Base-by-base conservation (phyloP, 495 filamentous ascomycete genomes). In the Haplographium delicatum region DNA sequence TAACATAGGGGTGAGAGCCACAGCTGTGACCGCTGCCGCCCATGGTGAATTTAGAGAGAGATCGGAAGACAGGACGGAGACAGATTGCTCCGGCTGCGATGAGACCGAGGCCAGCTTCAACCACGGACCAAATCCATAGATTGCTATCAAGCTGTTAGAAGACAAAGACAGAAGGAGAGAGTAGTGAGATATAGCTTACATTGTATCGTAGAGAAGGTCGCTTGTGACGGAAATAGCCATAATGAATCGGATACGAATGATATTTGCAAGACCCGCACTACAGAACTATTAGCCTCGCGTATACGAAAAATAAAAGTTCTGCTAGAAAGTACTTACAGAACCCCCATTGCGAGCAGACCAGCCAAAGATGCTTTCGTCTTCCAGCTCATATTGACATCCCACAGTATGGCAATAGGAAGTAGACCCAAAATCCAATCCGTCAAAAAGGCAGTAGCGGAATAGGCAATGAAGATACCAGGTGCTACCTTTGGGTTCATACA, bases 401-500 rank as follows among this genome's bases (percentile, higher is more conserved):
- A 72, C 10, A 76, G 47, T 22, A 74, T 62, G 22, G 62, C 60
- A 20, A 72, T 60, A 3, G 73, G 72, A 1, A 76, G 61, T 0
- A 72, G 41, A 3, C 68, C 72, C 13, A 74, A 57, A 1, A 62
- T 53, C 61, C 68, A 68, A 50, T 76, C 71, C 20, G 60, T 63
- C 9, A 65, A 20, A 13, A 66, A 67, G 25, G 60, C 63, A 1
- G 72, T 50, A 2, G 59, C 64, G 35, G 65, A 65, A 50, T 65
- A 63, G 1, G 66, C 66, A 37, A 72, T 62, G n/a, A 63, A 63
- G 2, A 62, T 59, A 28, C 51, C 35, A 8, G 66, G 58, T 2
- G 69, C 50, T 7, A 59, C 45, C 8, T 35, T 26, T 16, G 40
- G 45, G 31, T 63, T 55, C 7, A 68, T 44, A 56, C 72, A 76